phyloP scores from a whole-genome alignment of 805 yeast genomes.

The Brettanomyces naardenensis region DNA sequence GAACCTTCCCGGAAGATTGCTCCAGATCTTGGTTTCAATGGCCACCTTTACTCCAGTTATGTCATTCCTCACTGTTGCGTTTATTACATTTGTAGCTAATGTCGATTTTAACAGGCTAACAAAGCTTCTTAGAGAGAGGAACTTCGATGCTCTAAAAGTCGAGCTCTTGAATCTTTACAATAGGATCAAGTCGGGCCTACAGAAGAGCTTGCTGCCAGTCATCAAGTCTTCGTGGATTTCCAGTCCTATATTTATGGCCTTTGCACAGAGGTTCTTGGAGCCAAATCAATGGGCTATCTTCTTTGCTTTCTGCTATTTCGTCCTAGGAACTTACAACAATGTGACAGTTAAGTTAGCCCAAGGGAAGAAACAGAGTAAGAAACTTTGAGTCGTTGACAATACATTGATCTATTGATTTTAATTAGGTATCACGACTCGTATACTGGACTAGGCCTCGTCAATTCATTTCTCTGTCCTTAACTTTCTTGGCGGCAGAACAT shows the following conservation, averaged over 20 bases:
- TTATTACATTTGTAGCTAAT: constrained; percentile 43
- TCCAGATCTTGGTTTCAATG: constrained; percentile 45
- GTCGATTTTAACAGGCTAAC: constrained; percentile 6
- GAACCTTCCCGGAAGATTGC: constrained; percentile 29
- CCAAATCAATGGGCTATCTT: constrained; percentile 62
- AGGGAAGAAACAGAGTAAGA: constrained; percentile 3
- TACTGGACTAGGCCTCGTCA: no score
- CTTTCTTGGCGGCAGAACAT: constrained; percentile 81
- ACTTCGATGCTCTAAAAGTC: constrained; percentile 9
- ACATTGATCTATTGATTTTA: no score
- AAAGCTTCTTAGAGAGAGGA: constrained; percentile 3
- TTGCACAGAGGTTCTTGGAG: constrained; percentile 50
- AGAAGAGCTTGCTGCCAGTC: constrained; percentile 36
- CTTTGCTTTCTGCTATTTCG: constrained; percentile 48
- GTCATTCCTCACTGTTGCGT: constrained; percentile 39
- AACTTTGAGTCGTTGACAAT: no score
- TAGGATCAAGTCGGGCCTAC: constrained; percentile 27
- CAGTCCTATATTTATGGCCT: constrained; percentile 39
- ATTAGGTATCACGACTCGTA: no score
- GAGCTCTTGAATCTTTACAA: constrained; percentile 8
- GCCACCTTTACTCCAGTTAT: constrained; percentile 48
- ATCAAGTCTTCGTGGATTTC: constrained; percentile 48
- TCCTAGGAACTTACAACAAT: constrained; percentile 57
- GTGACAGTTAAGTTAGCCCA: constrained; percentile 35
- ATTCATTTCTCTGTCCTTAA: constrained; percentile 22